Evolutionary conservation across 2,329 filamentous ascomycete genomes (phyloP).

Genomic region (Penicillium palitans): DNA sequence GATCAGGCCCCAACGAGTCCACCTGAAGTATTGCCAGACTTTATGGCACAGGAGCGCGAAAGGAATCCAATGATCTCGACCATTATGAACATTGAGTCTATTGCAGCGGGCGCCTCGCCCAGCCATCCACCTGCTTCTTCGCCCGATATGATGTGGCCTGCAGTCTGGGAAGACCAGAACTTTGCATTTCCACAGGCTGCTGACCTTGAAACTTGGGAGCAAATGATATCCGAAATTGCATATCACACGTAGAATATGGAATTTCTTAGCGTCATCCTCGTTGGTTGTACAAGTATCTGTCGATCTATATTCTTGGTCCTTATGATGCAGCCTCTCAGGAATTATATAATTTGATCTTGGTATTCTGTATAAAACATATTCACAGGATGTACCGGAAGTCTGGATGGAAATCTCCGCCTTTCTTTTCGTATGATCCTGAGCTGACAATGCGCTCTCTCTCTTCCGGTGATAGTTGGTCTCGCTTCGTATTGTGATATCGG

Average conservation of each 20-base stretch:
- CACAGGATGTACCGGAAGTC: conserved; percentile 17
- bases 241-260: conserved; percentile 10
- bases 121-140: conserved; percentile 2
- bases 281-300: not conserved
- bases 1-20: not conserved
- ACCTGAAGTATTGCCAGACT: conserved; percentile 4
- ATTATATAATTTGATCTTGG: not conserved
- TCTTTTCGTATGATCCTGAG: conserved; percentile 16
- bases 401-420: conserved; percentile 15
- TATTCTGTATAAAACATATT: not conserved
- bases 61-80: not conserved
- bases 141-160: conserved; percentile 14
- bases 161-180: conserved; percentile 14
- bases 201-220: conserved; percentile 16
- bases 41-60: conserved; percentile 2
- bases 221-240: conserved; percentile 18
- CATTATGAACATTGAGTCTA: not conserved
- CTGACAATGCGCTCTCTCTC: conserved; percentile 11
- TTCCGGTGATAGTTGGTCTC: conserved; percentile 10
- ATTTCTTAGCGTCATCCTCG: not conserved
- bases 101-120: not conserved
- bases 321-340: not conserved
- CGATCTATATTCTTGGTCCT: not conserved
- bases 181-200: conserved; percentile 16
- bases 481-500: conserved; percentile 13